Evolutionary conservation across 305 asterid genomes (phyloP).

Genomic region (Solanum hybrid): DNA sequence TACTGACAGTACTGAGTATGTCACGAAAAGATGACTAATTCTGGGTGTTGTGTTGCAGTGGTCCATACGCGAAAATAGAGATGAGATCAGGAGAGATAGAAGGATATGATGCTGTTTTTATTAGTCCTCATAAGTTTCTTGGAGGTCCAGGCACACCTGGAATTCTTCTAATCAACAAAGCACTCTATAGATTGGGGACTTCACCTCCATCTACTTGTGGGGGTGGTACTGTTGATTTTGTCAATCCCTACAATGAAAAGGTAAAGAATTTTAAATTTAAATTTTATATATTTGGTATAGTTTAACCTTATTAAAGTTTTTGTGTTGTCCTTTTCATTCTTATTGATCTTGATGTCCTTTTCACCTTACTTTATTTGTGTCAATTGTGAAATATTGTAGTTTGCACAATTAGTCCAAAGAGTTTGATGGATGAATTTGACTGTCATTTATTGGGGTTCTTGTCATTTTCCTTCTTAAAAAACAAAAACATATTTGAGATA

Average conservation of each 20-base stretch:
- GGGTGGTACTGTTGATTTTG: conserved; percentile 54
- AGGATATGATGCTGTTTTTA: conserved; percentile 46
- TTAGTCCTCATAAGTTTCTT: conserved; percentile 49
- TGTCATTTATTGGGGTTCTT: not conserved
- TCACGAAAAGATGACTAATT: too few species aligned
- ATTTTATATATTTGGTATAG: not conserved
- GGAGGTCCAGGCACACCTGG: conserved; percentile 67
- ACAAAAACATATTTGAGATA: not conserved
- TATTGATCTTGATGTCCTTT: too few species aligned
- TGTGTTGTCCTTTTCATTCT: too few species aligned
- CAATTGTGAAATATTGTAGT: too few species aligned
- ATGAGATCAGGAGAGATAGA: conserved; percentile 40
- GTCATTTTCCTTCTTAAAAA: not conserved
- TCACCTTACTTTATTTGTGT: too few species aligned
- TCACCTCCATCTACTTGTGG: conserved; percentile 72
- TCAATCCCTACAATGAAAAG: conserved; percentile 27
- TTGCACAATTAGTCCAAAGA: not conserved
- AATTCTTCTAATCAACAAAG: conserved; percentile 32
- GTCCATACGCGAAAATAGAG: conserved; percentile 38
- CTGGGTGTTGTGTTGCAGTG: too few species aligned
- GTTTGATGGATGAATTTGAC: not conserved
- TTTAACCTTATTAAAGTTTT: not conserved
- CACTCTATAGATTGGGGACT: conserved; percentile 28
- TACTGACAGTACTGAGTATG: too few species aligned
- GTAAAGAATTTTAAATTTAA: not conserved